These are phyloP conservation scores for Myxozyma kluyveri DNA, from an alignment of 805 yeast genomes.

Conservation along the genomic window DNA sequence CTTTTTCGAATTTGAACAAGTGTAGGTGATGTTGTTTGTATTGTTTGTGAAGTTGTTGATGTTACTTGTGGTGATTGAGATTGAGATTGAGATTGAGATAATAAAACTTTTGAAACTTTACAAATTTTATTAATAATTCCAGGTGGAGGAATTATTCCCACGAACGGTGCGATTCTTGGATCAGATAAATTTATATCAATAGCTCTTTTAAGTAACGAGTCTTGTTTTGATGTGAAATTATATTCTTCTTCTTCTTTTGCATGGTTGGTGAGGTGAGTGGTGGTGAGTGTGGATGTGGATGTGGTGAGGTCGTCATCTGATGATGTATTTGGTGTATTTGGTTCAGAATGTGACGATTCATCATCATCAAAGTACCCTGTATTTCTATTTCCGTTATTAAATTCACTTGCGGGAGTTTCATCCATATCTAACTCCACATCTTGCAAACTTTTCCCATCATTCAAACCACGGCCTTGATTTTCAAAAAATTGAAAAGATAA, in stretches of 20 bases:
- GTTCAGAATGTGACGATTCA: constrained; percentile 5
- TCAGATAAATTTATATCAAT: constrained; percentile 15
- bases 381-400: not conserved
- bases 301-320: not conserved
- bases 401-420: too few relatives aligned
- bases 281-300: not conserved
- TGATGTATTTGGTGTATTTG: constrained; percentile 9
- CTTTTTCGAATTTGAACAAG: constrained; percentile 11
- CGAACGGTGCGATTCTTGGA: constrained; percentile 22
- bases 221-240: not conserved
- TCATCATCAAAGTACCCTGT: not conserved
- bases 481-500: too few relatives aligned
- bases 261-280: too few relatives aligned
- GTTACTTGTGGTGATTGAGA: too few relatives aligned
- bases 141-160: constrained; percentile 18
- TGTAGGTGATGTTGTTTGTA: too few relatives aligned
- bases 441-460: too few relatives aligned
- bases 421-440: too few relatives aligned
- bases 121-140: constrained; percentile 12
- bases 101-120: constrained; percentile 1
- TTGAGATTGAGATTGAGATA: not conserved
- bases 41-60: too few relatives aligned
- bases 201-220: constrained; percentile 12
- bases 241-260: not conserved
- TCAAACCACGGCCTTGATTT: too few relatives aligned